Conservation (phyloP, 805 yeast species). For the Candida ovalis region DNA sequence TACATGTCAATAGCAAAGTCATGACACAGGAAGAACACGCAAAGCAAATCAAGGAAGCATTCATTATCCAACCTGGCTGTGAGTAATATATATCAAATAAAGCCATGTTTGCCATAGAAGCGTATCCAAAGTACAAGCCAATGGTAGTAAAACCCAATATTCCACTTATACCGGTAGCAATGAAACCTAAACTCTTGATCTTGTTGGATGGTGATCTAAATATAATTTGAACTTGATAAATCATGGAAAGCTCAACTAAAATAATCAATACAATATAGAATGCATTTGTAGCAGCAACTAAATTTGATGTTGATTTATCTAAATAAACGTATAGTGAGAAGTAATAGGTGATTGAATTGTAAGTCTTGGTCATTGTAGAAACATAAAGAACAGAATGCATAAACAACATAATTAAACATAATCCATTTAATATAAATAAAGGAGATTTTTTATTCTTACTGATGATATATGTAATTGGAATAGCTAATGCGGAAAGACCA, state of each 20-base stretch:
- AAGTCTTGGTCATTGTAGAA: constrained; percentile 49
- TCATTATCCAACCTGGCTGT: constrained; percentile 37
- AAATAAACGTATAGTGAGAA: constrained; percentile 45
- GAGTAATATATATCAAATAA: constrained; percentile 19
- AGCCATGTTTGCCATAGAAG: constrained; percentile 40
- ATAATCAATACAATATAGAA: constrained; percentile 57
- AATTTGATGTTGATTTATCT: constrained; percentile 35
- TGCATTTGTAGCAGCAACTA: constrained; percentile 59
- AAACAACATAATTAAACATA: constrained; percentile 50
- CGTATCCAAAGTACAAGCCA: constrained; percentile 54
- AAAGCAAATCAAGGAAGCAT: constrained; percentile 59
- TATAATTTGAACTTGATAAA: constrained; percentile 68
- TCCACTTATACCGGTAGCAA: constrained; percentile 36
- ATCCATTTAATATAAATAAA: constrained; percentile 68
- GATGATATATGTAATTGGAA: constrained; percentile 43
- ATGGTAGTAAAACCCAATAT: constrained; percentile 51
- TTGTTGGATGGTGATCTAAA: constrained; percentile 52
- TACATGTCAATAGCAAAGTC: constrained; percentile 57
- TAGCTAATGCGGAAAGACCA: constrained; percentile 51
- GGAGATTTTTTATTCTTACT: constrained; percentile 58
- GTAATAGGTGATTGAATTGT: constrained; percentile 42
- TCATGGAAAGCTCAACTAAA: constrained; percentile 60
- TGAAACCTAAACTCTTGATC: constrained; percentile 37
- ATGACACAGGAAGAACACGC: constrained; percentile 64
- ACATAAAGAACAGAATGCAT: constrained; percentile 61